Evolutionary conservation across 306 rosid species (phyloP), one percentile per base, ranked within the genome.

Genomic region (Hippophae rhamnoides): DNA sequence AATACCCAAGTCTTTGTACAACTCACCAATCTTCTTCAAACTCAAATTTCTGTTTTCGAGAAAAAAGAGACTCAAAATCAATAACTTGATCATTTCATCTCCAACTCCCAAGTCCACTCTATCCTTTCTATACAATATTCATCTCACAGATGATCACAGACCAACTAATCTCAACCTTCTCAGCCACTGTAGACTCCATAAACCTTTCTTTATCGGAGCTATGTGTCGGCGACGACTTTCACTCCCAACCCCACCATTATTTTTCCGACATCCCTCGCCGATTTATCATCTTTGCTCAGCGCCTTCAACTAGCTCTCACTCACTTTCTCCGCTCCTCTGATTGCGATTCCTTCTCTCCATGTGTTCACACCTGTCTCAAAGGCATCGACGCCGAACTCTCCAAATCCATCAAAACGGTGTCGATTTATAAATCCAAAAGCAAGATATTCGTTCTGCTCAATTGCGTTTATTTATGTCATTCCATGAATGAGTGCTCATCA

Each of bases 371-470:
- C 54, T 68, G 74, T 41, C 56, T 76, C 51, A 73, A 71, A 6
- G 85, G 85, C 10, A 47, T 76, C 13, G 64, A 71, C 47, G 27
- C 57, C 14, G 75, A 76, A 18, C 75, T 80, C 9, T 23, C 60
- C 38, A 8, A 47, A 18, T 73, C 78, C n/a, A 53, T 46, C 6
- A 65, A 70, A 54, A 58, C 65, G 47, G 54, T 66, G 7, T 60
- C 61, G 38, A 8, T 69, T 25, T 74, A 81, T 62, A 62, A 46
- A 5, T 72, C 59, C 9, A 68, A 70, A 0, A 70, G 79, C 59
- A 81, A 74, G 67, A 74, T 77, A 44, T 72, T 60, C 64, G 76
- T 77, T 8, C 67, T 81, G 65, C 43, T 78, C 38, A 67, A 69
- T 64, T 71, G 81, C 65, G 57, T 56, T 31, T 63, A 76, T 47